These are phyloP conservation scores for Scutellaria minor DNA, from an alignment of 257 asterid genomes.

Conservation along the genomic window DNA sequence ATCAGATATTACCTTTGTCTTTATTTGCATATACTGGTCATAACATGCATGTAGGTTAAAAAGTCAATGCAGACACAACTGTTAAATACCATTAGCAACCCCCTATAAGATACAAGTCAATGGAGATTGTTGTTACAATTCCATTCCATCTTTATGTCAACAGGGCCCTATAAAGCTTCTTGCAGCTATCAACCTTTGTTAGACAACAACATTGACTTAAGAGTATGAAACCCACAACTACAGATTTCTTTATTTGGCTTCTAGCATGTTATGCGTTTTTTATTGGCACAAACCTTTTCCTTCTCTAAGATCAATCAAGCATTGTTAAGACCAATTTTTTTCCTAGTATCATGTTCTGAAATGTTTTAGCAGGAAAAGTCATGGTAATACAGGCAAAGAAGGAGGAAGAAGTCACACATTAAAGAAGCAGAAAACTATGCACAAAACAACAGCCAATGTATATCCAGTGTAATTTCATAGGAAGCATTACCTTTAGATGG, in stretches of 20 bases:
- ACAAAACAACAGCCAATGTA: neutral
- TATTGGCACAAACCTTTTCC: neutral
- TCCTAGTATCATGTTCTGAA: neutral
- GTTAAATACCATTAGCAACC: constrained; percentile 7
- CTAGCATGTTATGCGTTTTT: neutral
- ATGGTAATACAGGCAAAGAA: neutral
- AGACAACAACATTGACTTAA: neutral
- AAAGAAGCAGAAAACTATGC: constrained; percentile 14
- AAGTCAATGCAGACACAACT: constrained; percentile 2
- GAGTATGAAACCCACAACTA: neutral
- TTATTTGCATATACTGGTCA: constrained; percentile 8
- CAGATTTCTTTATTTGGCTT: too few species aligned
- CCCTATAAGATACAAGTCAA: neutral
- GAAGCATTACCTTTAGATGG: constrained; percentile 69
- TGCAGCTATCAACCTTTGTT: constrained; percentile 15
- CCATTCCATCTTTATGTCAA: neutral
- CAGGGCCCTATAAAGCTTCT: constrained; percentile 4
- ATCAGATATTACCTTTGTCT: neutral
- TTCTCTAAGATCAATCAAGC: neutral
- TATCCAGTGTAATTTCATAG: neutral
- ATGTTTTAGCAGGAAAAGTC: neutral
- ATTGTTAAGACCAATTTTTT: neutral
- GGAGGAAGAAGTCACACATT: neutral
- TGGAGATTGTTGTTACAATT: neutral
- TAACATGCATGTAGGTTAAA: neutral